Base-by-base conservation (phyloP, 169 alveolate species). In the Theileria parva region DNA sequence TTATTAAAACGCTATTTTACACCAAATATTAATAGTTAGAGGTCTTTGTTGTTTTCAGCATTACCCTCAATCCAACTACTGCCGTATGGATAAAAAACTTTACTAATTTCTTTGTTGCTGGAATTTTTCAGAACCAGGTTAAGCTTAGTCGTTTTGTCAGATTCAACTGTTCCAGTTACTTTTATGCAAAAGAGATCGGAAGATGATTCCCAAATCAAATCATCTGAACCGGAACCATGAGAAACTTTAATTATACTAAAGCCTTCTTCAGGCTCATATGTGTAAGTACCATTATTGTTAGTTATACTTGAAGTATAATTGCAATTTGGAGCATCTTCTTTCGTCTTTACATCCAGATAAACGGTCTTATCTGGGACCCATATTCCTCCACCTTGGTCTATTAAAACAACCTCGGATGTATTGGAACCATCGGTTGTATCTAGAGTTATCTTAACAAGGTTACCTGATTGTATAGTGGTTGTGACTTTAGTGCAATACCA, bases 401-500 rank as follows among this genome's bases (percentile, higher is more conserved):
- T 34, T 37, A 61, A 61, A 61, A n/a, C 27, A 13, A 61, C 27
- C 4, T 19, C 39, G 9, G 69, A 25, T 27, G 32, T 13, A 9
- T 27, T 61, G 8, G 30, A 13, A n/a, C 69, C 69, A 27, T 61
- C 39, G 2, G 69, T 61, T 13, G 34, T 9, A 9, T 61, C 27
- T 27, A 61, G 69, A 9, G 69, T 23, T 12, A 61, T 61, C 34
- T 61, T 61, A 3, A n/a, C 27, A 27, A 13, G 17, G 2, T 61
- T 61, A 34, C 23, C 27, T 25, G 69, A 9, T 27, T 61, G 19
- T 61, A 12, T 61, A 19, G 69, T 61, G n/a, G 34, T 12, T 25
- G 3, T n/a, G 1, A 61, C 69, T 34, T 61, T n/a, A 12, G 69
- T 61, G 25, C 69, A 61, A n/a, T 61, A 61, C 69, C 69, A 61